Base-by-base conservation (phyloP, 805 yeast genomes). In the Tetrapisispora iriomotensis region DNA sequence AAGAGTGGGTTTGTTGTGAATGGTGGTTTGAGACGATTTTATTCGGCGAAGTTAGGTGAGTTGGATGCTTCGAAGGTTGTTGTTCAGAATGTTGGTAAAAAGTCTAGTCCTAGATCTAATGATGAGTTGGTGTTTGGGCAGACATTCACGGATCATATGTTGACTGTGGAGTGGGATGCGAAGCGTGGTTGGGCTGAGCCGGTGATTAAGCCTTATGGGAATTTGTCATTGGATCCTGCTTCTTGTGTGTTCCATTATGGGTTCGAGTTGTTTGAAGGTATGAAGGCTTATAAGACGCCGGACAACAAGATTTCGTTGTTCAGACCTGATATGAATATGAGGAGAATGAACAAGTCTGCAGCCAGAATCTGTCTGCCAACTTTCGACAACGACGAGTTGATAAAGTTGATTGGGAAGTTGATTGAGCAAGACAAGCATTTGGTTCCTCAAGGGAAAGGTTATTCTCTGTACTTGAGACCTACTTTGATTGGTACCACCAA, bases 181-280 rank as follows among this genome's bases (percentile, higher is more conserved):
- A 68, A 70, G 41, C 54, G 64, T 2, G 97, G 97, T 37, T 90
- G 97, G 97, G 80, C 67, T 13, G 61, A 73, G n/a, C 97, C 97
- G 34, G 73, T 74, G 57, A 87, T 90, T 60, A 74, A 74, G 48
- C 96, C 96, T 15, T 86, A 84, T 60, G 87, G 79, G 38, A 75
- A 75, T 36, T 65, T 90, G 38, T 54, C 69, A 9, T 64, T 90
- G 43, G 95, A 87, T 56, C 97, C 97, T 17, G 78, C 95, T 18
- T 65, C 94, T 13, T 74, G 81, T 56, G 96, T 87, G 22, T 78
- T 90, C 66, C 97, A 90, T 68, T 90, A 90, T 58, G 90, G 94
- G 3, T 90, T 90, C 55, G 95, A 86, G 62, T 74, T 90, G 45
- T 90, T 90, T 51, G 97, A 90, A 69, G 97, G 97, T 47, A 69